Base-by-base conservation (phyloP, 768 basidiomycete genomes). In the Phanerochaete sordida region DNA sequence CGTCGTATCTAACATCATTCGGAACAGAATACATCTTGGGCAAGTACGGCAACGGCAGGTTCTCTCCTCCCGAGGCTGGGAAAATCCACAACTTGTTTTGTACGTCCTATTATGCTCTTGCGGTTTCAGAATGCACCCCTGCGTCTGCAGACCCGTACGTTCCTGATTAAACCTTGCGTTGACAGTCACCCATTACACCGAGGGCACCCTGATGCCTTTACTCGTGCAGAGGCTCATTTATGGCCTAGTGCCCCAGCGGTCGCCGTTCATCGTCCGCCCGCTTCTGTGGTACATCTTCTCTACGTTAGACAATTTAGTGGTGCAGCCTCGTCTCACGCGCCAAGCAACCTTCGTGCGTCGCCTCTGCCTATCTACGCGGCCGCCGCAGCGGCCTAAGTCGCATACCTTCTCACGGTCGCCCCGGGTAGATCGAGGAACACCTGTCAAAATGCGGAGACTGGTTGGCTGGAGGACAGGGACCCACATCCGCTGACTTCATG, bases 401-500 rank as follows among this genome's bases (percentile, higher is more conserved):
- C 39, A 43, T n/a, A n/a, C n/a, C 39, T 33, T 50, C 24, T 27
- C 12, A 6, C 33, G 39, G 30, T 33, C 46, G 12, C n/a, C 23
- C 24, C 28, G n/a, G 26, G 26, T 39, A 79, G 77, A 73, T 81
- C 49, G 79, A 79, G 60, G 60, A 59, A 1, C 75, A 75, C 57
- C 70, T 79, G 19, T 64, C 60, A 28, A 75, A 73, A 57, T 54
- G 59, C 43, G 52, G 56, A 19, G 60, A 60, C 23, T 73, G 69
- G 68, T 67, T 71, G 27, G 77, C 78, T 7, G 78, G 74, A 16
- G 76, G 75, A 27, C 60, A 70, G 24, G 68, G 74, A 27, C 75
- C 76, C 19, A 79, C 80, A 26, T 58, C 73, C 23, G 76, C 80
- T 23, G 80, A 81, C 65, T 81, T 72, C 68, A 73, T 75, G 72